These are phyloP conservation scores for Solanum virginianum DNA, from an alignment of 257 asterid genomes.

Conservation along the genomic window DNA sequence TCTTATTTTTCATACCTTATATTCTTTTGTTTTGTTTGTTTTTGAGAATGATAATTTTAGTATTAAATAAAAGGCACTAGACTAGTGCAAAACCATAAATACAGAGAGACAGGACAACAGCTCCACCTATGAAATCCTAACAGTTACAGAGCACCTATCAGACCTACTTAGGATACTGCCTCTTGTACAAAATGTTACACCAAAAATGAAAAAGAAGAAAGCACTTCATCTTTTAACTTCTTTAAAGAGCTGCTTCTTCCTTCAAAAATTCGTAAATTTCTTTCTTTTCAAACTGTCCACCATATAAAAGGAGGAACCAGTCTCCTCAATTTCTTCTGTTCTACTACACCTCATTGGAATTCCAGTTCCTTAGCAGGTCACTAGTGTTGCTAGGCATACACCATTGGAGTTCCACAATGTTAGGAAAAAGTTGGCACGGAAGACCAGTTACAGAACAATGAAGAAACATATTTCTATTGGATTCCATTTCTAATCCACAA, in stretches of 20 bases:
- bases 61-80: neutral
- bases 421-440: neutral
- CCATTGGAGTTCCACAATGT: neutral
- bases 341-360: neutral
- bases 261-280: neutral
- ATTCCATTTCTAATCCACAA: neutral
- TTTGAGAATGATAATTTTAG: neutral
- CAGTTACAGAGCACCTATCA: neutral
- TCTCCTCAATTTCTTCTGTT: neutral
- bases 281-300: neutral
- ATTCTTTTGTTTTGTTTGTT: neutral
- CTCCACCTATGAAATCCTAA: neutral
- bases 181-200: neutral
- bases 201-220: neutral
- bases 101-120: neutral
- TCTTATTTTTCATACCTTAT: neutral
- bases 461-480: neutral
- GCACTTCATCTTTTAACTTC: neutral
- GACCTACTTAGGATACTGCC: neutral
- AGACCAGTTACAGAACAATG: neutral
- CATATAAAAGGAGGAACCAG: neutral
- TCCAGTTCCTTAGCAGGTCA: neutral
- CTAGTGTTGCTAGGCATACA: neutral
- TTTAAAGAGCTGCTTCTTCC: neutral
- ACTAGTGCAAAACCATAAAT: neutral